Conservation (phyloP, 1,139 yeast genomes). For the Candida mesenterica region DNA sequence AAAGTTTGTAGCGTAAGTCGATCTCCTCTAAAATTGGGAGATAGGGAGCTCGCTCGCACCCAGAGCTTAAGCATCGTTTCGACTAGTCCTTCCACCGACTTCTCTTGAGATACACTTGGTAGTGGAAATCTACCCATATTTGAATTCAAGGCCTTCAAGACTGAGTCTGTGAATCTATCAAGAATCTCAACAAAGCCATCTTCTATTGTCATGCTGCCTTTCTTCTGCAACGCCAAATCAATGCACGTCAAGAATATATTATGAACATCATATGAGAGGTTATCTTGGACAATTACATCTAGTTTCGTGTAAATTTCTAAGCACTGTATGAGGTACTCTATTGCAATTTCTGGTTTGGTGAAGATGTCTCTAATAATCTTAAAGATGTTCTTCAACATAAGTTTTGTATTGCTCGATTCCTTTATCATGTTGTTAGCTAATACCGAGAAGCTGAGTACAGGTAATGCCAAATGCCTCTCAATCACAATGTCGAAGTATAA, state of each 20-base stretch:
- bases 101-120: conserved; percentile 25
- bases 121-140: conserved; percentile 40
- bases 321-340: conserved; percentile 7
- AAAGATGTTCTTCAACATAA: neutral
- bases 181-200: neutral
- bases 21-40: conserved; percentile 34
- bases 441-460: conserved; percentile 20
- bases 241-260: conserved; percentile 3
- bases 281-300: conserved; percentile 5
- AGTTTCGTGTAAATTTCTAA: conserved; percentile 9
- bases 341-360: neutral
- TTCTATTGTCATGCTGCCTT: neutral
- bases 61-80: conserved; percentile 31
- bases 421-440: conserved; percentile 11
- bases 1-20: conserved; percentile 36
- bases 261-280: conserved; percentile 7
- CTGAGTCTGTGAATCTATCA: neutral
- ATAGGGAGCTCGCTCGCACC: conserved; percentile 22
- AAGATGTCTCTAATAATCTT: neutral
- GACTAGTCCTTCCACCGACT: conserved; percentile 20
- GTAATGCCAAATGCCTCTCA: conserved; percentile 16
- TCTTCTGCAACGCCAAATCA: conserved; percentile 1
- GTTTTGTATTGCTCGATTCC: neutral
- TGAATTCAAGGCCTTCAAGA: conserved; percentile 2
- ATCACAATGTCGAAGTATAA: conserved; percentile 22